Conservation (phyloP, 768 basidiomycete genomes). For the Pulveroboletus sp. region DNA sequence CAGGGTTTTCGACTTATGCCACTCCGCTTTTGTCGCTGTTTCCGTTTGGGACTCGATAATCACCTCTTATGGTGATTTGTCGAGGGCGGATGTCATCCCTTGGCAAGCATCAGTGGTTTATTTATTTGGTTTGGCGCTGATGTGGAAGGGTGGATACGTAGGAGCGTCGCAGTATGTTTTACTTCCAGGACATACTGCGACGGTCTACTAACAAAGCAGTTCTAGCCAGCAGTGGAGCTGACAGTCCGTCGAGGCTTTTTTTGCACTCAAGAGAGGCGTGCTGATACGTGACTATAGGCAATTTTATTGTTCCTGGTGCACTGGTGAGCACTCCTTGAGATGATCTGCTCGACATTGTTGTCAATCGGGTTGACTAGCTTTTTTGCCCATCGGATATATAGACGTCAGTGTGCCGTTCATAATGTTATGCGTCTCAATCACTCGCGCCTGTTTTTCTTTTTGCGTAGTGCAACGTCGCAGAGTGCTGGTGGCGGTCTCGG, state of each 20-base stretch:
- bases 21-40: conserved; percentile 18
- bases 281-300: conserved; percentile 10
- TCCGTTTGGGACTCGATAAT: conserved; percentile 25
- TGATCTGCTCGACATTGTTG: background rate
- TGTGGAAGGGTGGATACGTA: background rate
- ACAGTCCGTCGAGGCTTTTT: conserved; percentile 8
- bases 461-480: conserved; percentile 14
- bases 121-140: background rate
- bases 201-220: background rate
- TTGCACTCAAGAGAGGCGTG: background rate
- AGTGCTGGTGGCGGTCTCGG: conserved; percentile 9
- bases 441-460: background rate
- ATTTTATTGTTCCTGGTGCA: conserved; percentile 22
- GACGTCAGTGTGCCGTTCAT: conserved; percentile 5
- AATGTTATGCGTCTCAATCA: background rate
- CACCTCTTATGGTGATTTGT: conserved; percentile 14
- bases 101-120: conserved; percentile 13
- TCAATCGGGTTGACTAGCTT: conserved; percentile 10
- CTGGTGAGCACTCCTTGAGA: conserved; percentile 6
- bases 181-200: background rate
- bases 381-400: conserved; percentile 24
- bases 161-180: conserved; percentile 23
- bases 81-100: conserved; percentile 11
- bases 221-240: conserved; percentile 15
- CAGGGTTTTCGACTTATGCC: conserved; percentile 24